Evolutionary conservation across 2,329 filamentous ascomycete genomes (phyloP).

Genomic region (Phyllosticta paracitricarpa): DNA sequence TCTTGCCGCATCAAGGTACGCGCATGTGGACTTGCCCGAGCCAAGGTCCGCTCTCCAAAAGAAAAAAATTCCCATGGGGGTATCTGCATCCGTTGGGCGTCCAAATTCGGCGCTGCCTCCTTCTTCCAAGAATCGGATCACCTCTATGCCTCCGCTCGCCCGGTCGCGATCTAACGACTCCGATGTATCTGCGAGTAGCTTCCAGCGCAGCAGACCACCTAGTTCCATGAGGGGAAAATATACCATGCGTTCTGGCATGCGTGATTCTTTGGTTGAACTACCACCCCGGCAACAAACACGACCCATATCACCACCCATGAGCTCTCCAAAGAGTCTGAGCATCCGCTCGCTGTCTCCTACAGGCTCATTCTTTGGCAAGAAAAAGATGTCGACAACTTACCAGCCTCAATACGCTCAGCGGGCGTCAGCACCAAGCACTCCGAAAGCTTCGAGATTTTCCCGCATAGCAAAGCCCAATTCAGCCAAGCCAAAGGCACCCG

Average conservation of each 20-base stretch:
- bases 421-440: constrained; percentile 1
- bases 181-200: constrained; percentile 57
- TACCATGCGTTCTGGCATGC: constrained; percentile 66
- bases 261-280: constrained; percentile 36
- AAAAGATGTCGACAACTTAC: constrained; percentile 10
- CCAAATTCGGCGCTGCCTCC: constrained; percentile 17
- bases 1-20: constrained; percentile 24
- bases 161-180: constrained; percentile 29
- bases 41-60: constrained; percentile 29
- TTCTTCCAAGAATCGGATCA: constrained; percentile 11
- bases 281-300: constrained; percentile 7
- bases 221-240: constrained; percentile 36
- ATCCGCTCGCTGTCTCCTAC: constrained; percentile 61
- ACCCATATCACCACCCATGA: constrained; percentile 19
- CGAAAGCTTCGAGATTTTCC: constrained; percentile 4
- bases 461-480: constrained; percentile 17
- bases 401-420: constrained; percentile 12
- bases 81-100: constrained; percentile 15
- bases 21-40: constrained; percentile 17
- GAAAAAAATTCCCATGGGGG: constrained; percentile 25
- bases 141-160: constrained; percentile 21
- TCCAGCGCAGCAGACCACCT: constrained; percentile 50
- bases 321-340: constrained; percentile 49
- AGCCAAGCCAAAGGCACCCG: constrained; percentile 10
- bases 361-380: constrained; percentile 39